Conservation (phyloP, 768 basidiomycete species). For the Leucosporidium scottii region DNA sequence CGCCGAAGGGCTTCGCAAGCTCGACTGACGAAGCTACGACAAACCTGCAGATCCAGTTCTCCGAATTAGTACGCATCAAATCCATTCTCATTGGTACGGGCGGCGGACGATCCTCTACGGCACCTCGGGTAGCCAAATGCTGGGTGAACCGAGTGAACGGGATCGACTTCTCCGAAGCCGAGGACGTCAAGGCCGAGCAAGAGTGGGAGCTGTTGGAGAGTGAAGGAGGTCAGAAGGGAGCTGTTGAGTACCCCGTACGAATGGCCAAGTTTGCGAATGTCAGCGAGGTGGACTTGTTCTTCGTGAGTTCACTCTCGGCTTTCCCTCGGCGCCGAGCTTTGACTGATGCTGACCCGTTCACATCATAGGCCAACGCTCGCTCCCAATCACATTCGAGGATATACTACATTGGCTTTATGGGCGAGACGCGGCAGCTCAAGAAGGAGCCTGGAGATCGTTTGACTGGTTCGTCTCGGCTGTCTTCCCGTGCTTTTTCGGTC, state of each 20-base stretch:
- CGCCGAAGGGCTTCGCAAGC: too few relatives aligned
- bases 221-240: slow-evolving; percentile 19
- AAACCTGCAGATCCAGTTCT: slow-evolving; percentile 11
- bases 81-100: slow-evolving; percentile 32
- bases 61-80: slow-evolving; percentile 35
- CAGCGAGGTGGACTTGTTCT: slow-evolving; percentile 29
- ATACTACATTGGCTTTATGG: slow-evolving; percentile 37
- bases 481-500: too few relatives aligned
- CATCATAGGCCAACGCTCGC: slow-evolving; percentile 11
- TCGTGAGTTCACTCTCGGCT: slow-evolving; percentile 15
- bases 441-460: slow-evolving; percentile 30
- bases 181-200: slow-evolving; percentile 18
- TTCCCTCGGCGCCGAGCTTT: too few relatives aligned
- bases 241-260: slow-evolving; percentile 36
- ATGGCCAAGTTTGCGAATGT: slow-evolving; percentile 34
- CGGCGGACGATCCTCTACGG: slow-evolving; percentile 20
- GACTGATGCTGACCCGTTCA: too few relatives aligned
- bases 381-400: slow-evolving; percentile 19
- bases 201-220: slow-evolving; percentile 34
- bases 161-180: slow-evolving; percentile 28
- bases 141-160: slow-evolving; percentile 33
- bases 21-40: not conserved
- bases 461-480: not conserved
- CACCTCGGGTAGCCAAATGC: slow-evolving; percentile 20
- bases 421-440: slow-evolving; percentile 32